Base-by-base conservation (phyloP, 148 eudicot genomes). In the Linanthus parryae region DNA sequence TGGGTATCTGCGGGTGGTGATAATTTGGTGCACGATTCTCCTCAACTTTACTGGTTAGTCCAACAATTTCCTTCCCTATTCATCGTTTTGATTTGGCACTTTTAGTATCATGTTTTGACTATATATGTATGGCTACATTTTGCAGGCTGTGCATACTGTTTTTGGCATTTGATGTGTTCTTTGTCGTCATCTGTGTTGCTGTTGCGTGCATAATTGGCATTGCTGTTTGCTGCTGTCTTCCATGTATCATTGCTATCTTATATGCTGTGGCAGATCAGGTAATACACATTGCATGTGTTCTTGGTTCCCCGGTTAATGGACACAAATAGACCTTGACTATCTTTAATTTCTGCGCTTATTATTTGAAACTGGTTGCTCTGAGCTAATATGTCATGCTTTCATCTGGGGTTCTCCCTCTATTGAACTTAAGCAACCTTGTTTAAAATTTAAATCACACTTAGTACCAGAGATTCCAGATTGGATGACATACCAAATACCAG, bases 1-100 rank as follows among this genome's bases (percentile, higher is more conserved):
- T 94, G 99, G 99, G 71, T 94, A 43, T 80, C 88, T 34, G 77
- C 88, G 54, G 96, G 91, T 21, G 95, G 96, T n/a, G 71, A 74
- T 44, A 52, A 48, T 55, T 62, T 94, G 72, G 71, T 76, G 9
- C 61, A 57, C 10, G 83, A 78, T 58, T 73, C 99, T 39, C 99
- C 99, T 34, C 79, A 75, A 59, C 82, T 94, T 63, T 88, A 84
- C 72, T 88, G 99, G 99, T 94, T 64, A 6, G 69, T 44, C 34
- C 23, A 27, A 20, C 54, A 25, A 52, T 16, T 54, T n/a, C n/a
- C n/a, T 25, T 38, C 14, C 53, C 31, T 16, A 11, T 24, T 16
- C 31, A 22, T 18, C 29, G 21, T 11, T 23, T 45, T 35, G n/a
- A 39, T 26, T 28, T 13, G 25, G 13, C 20, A 52, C 23, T 19